phyloP scores from a whole-genome alignment of 305 asterid genomes.

The Rubia peregrina region DNA sequence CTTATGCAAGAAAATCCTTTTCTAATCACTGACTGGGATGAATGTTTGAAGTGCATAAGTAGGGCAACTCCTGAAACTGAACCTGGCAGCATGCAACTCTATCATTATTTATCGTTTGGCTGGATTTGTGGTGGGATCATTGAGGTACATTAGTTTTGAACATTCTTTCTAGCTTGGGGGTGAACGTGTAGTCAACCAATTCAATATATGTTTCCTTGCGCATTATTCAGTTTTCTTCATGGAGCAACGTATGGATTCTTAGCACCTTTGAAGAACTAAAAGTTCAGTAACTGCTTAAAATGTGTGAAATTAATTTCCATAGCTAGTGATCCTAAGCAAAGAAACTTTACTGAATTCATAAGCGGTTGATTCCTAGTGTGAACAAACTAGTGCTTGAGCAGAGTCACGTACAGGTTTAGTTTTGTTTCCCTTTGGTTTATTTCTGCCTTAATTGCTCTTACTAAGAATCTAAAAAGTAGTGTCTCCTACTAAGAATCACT shows the following conservation, averaged over 20 bases:
- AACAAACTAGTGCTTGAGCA: not conserved
- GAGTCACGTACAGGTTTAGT: too few relatives aligned
- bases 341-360: not conserved
- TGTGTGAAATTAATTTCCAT: too few relatives aligned
- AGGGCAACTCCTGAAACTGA: constrained; percentile 61
- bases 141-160: constrained; percentile 51
- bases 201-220: too few relatives aligned
- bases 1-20: constrained; percentile 72
- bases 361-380: not conserved
- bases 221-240: too few relatives aligned
- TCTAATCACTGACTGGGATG: constrained; percentile 73
- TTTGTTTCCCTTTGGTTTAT: too few relatives aligned
- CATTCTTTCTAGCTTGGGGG: not conserved
- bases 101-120: constrained; percentile 89
- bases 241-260: too few relatives aligned
- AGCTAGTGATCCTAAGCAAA: too few relatives aligned
- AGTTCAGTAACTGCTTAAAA: not conserved
- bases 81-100: constrained; percentile 70
- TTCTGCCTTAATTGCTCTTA: not conserved
- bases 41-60: constrained; percentile 58
- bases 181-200: too few relatives aligned
- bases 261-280: too few relatives aligned
- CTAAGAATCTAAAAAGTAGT: not conserved
- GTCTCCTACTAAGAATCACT: not conserved
- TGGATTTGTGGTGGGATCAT: constrained; percentile 97